Evolutionary conservation across 257 asterid genomes (phyloP).

Genomic region (Anisodus tanguticus): DNA sequence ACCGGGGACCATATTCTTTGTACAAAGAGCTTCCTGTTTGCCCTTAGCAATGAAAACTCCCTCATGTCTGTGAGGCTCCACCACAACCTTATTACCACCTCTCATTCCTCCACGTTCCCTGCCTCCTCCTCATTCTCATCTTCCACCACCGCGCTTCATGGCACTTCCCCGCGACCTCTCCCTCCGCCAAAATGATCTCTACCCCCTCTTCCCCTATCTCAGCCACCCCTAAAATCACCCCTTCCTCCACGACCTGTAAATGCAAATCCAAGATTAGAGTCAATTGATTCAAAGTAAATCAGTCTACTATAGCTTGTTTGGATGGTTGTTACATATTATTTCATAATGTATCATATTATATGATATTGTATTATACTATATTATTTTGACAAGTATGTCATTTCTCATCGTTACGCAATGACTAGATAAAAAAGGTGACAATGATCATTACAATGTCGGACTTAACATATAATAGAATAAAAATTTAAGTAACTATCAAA

Average conservation of each 20-base stretch:
- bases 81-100: conserved; percentile 78
- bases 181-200: conserved; percentile 44
- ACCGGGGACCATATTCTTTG: conserved; percentile 83
- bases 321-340: no score
- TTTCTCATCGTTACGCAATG: no score
- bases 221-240: conserved; percentile 61
- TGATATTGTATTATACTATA: no score
- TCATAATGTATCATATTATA: no score
- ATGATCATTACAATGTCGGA: no score
- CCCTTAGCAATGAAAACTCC: conserved; percentile 95
- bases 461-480: no score
- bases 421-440: no score
- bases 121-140: conserved; percentile 38
- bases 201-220: conserved; percentile 52
- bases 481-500: no score
- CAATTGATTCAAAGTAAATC: neutral
- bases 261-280: conserved; percentile 26
- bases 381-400: no score
- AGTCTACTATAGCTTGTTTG: no score
- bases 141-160: conserved; percentile 44
- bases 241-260: conserved; percentile 43
- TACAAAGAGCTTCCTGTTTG: conserved; percentile 83
- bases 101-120: conserved; percentile 65
- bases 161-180: conserved; percentile 51
- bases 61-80: conserved; percentile 83